Percentiles rank a stretch among this genome's conserved stretches.
Conservation (phyloP, 441 rosid genomes). For the Erodium trifolium region DNA sequence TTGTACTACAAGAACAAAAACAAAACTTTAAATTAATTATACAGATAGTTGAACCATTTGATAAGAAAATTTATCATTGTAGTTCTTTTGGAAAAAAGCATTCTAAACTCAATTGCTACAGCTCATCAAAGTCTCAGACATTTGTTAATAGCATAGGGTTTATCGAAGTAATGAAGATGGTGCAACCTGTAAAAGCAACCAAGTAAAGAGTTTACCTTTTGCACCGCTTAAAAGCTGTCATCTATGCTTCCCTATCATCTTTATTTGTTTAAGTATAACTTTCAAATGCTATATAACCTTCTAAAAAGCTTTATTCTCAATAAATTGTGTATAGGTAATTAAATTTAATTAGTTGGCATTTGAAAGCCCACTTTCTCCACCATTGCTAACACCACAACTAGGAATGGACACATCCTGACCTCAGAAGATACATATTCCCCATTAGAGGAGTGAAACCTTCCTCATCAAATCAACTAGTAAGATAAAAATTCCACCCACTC, state of each 20-base stretch:
- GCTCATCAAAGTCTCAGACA: neutral
- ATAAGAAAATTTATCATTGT: neutral
- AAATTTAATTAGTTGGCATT: neutral
- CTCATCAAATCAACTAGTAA: neutral
- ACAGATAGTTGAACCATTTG: neutral
- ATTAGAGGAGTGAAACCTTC: neutral
- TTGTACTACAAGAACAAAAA: slow-evolving; percentile 33
- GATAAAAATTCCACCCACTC: neutral
- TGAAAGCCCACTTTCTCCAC: neutral
- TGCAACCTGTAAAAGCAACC: neutral
- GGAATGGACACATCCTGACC: neutral
- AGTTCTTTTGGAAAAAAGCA: neutral
- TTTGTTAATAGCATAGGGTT: neutral
- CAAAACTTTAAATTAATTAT: neutral
- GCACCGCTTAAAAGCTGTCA: neutral
- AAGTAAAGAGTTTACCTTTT: neutral
- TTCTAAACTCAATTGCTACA: neutral
- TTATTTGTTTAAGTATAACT: neutral
- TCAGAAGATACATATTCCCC: neutral
- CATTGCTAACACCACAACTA: neutral
- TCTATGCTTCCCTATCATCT: neutral
- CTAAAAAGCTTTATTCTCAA: neutral
- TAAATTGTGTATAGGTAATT: neutral
- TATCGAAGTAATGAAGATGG: neutral
- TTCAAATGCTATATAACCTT: neutral